Evolutionary conservation across 768 basidiomycete species (phyloP).

Genomic region (Amanita thiersii): DNA sequence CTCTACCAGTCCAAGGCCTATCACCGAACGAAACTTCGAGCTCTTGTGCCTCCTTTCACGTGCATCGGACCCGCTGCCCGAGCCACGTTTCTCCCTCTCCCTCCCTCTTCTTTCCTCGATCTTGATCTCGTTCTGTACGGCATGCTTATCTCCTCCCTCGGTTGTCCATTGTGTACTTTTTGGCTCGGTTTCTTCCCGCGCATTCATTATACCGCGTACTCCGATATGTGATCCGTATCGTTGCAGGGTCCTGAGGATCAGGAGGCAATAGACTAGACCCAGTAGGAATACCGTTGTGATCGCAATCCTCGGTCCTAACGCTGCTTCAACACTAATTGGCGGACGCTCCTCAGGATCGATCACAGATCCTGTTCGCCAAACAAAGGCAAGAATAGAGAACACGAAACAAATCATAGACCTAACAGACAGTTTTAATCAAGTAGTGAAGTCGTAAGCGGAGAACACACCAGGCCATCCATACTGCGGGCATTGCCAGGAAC

Average conservation of each 20-base stretch:
- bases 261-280: constrained; percentile 51
- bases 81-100: not conserved
- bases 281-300: constrained; percentile 47
- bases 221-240: constrained; percentile 36
- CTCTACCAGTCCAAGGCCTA: not conserved
- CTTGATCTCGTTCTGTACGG: not conserved
- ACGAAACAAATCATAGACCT: constrained; percentile 67
- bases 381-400: constrained; percentile 53
- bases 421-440: not conserved
- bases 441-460: not conserved
- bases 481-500: constrained; percentile 40
- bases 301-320: constrained; percentile 44
- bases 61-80: not conserved
- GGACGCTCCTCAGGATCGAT: constrained; percentile 26
- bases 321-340: constrained; percentile 28
- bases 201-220: not conserved
- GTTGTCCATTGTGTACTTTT: not conserved
- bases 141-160: not conserved
- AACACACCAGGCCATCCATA: constrained; percentile 62
- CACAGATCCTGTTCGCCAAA: constrained; percentile 60
- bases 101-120: constrained; percentile 2
- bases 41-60: not conserved
- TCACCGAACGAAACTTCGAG: not conserved
- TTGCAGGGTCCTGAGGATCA: constrained; percentile 57
- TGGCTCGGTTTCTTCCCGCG: no score